Evolutionary conservation across 306 rosid genomes (phyloP).

Genomic region (Quercus robur): DNA sequence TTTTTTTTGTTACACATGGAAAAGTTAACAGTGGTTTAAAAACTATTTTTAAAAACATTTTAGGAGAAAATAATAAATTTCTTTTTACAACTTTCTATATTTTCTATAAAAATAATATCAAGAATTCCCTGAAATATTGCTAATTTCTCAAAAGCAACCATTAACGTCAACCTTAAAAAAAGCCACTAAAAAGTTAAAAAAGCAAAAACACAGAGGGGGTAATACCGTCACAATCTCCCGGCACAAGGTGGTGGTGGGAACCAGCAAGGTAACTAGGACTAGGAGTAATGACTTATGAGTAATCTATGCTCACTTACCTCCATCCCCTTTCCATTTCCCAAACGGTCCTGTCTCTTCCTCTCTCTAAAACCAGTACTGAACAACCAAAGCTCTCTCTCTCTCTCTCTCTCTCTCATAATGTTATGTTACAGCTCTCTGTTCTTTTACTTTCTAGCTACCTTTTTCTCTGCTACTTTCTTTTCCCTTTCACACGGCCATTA

Average conservation of each 20-base stretch:
- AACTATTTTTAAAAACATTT: too few species aligned
- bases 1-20: too few species aligned
- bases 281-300: too few species aligned
- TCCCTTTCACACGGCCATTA: constrained; percentile 30
- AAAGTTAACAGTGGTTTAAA: too few species aligned
- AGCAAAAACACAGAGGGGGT: too few species aligned
- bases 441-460: neutral
- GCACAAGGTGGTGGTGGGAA: too few species aligned
- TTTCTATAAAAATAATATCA: too few species aligned
- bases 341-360: constrained; percentile 1
- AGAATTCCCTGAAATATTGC: accelerated
- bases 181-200: neutral
- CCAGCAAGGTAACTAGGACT: too few species aligned
- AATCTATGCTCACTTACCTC: neutral
- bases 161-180: neutral
- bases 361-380: neutral
- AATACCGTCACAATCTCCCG: too few species aligned
- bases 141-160: too few species aligned
- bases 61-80: accelerated
- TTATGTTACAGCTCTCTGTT: neutral
- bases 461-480: constrained; percentile 12
- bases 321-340: neutral
- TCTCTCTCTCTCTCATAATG: constrained; percentile 13
- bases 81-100: too few species aligned
- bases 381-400: neutral